Conservation (phyloP, 108 stramenopile species). For the Craspedostauros australis region DNA sequence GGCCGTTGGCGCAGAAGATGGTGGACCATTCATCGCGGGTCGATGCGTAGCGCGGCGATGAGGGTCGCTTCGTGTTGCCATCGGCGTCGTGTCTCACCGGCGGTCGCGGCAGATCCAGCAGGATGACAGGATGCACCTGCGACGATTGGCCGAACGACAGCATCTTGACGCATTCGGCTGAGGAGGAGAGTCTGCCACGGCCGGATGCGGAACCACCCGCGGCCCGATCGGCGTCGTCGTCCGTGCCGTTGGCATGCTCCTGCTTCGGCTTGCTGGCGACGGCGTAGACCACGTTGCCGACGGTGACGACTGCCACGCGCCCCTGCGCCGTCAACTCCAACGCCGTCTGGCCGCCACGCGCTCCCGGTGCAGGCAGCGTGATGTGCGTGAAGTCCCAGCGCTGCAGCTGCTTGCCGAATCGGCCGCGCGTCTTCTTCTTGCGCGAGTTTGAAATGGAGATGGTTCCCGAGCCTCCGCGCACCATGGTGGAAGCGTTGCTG, state of each 20-base stretch:
- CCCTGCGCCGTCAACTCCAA: slow-evolving; percentile 54
- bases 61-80: no score
- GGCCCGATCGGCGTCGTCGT: background rate
- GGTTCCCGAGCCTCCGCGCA: background rate
- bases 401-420: background rate
- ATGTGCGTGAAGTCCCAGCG: slow-evolving; percentile 17
- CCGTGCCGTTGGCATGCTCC: background rate
- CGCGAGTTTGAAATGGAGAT: background rate
- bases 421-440: background rate
- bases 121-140: slow-evolving; percentile 74
- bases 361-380: slow-evolving; percentile 52
- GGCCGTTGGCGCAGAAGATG: slow-evolving; percentile 62
- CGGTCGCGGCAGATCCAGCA: slow-evolving; percentile 48
- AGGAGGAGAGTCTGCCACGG: background rate
- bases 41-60: slow-evolving; percentile 25
- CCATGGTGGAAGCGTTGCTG: background rate
- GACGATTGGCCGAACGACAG: slow-evolving; percentile 63
- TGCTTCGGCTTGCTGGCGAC: slow-evolving; percentile 31
- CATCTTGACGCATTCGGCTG: slow-evolving; percentile 37
- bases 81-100: no score
- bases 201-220: background rate
- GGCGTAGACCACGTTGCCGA: slow-evolving; percentile 68
- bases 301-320: slow-evolving; percentile 61
- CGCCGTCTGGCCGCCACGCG: slow-evolving; percentile 56
- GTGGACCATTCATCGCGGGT: slow-evolving; percentile 43